phyloP scores from a whole-genome alignment of 2,329 filamentous ascomycete species.

The Bretziella fagacearum region DNA sequence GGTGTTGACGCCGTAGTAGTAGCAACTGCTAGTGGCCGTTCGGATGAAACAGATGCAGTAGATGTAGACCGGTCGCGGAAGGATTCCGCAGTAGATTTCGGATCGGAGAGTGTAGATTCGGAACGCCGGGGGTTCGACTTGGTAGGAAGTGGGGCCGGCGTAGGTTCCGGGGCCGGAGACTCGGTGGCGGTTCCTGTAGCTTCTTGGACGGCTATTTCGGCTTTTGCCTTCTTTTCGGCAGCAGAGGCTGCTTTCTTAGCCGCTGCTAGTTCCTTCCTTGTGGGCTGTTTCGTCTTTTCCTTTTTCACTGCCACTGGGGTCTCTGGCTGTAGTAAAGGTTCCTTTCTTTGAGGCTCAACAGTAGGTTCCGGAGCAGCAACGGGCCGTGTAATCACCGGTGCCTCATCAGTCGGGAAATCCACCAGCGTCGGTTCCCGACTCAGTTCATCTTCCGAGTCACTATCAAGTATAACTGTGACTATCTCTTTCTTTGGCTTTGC shows the following conservation, averaged over 20 bases:
- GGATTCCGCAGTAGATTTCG: background rate
- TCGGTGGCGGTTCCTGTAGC: background rate
- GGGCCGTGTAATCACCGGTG: background rate
- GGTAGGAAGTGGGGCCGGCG: background rate
- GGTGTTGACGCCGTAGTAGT: background rate
- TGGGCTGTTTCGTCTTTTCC: background rate
- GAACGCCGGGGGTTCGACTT: background rate
- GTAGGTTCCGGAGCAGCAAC: background rate
- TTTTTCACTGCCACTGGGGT: background rate
- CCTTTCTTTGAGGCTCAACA: no score
- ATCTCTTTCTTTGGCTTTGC: background rate
- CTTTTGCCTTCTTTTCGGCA: background rate
- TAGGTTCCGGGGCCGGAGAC: background rate
- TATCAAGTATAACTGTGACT: background rate
- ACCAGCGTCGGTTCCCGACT: background rate
- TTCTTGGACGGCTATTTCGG: background rate
- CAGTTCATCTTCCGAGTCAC: background rate
- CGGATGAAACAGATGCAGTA: background rate
- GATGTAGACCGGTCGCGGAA: background rate
- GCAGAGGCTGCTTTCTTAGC: background rate
- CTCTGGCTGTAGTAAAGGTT: no score
- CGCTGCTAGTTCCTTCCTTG: background rate
- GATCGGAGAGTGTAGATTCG: constrained; percentile 1
- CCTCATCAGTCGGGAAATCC: background rate
- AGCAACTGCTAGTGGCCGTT: background rate